A percentile compares a stretch with the other conserved stretches of the same genome.
phyloP scores from a whole-genome alignment of 2,329 filamentous ascomycete species.

The Diplodia scrobiculata region DNA sequence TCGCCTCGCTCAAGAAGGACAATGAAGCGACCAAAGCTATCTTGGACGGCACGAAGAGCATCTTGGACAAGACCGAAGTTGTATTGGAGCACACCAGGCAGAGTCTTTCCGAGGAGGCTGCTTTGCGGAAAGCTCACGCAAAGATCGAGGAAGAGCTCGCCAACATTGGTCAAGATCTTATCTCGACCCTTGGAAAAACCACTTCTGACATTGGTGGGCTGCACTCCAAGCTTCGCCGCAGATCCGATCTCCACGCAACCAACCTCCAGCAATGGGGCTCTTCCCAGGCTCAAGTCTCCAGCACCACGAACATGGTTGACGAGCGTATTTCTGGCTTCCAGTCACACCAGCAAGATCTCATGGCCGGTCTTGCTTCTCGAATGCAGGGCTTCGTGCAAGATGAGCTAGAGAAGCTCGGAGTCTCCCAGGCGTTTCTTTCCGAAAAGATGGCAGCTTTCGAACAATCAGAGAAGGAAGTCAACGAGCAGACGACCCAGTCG shows the following conservation, averaged over 20 bases:
- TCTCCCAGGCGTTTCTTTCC: slow-evolving; percentile 70
- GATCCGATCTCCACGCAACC: slow-evolving; percentile 76
- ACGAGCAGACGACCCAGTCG: slow-evolving; percentile 67
- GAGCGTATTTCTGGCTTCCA: slow-evolving; percentile 72
- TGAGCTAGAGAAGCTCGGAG: slow-evolving; percentile 71
- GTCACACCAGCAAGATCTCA: slow-evolving; percentile 69
- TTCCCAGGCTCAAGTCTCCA: slow-evolving; percentile 72
- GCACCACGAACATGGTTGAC: slow-evolving; percentile 77
- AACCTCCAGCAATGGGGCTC: slow-evolving; percentile 79
- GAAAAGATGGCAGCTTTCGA: slow-evolving; percentile 69
- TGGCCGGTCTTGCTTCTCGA: slow-evolving; percentile 66
- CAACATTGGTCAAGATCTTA: slow-evolving; percentile 71
- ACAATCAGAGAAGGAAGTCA: slow-evolving; percentile 67
- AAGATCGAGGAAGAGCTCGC: slow-evolving; percentile 78
- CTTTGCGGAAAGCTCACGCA: slow-evolving; percentile 80
- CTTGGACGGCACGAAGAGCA: slow-evolving; percentile 76
- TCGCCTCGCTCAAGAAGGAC: slow-evolving; percentile 86
- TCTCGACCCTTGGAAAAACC: slow-evolving; percentile 75
- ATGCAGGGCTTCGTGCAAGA: slow-evolving; percentile 76
- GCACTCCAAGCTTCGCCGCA: slow-evolving; percentile 82
- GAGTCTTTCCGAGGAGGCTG: slow-evolving; percentile 75
- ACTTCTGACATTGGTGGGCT: slow-evolving; percentile 79
- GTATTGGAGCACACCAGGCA: slow-evolving; percentile 76
- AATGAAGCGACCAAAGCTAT: slow-evolving; percentile 73
- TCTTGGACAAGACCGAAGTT: slow-evolving; percentile 85